Conservation (phyloP, 83 land plant species). For the Diphasiastrum complanatum region DNA sequence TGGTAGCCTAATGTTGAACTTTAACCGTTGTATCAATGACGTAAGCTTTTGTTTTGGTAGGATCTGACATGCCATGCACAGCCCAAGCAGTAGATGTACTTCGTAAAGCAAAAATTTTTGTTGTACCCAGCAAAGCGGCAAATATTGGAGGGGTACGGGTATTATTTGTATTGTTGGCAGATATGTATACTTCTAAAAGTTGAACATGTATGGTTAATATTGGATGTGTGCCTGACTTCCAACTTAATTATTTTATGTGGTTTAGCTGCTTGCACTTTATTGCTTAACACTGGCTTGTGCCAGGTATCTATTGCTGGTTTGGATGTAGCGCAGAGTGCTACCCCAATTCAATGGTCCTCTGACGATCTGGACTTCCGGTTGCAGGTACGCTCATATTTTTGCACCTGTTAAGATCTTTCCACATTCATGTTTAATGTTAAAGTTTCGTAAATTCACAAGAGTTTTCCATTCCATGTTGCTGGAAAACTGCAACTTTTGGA, state of each 20-base stretch:
- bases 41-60: neutral
- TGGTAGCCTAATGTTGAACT: neutral
- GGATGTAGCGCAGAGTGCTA: slow-evolving; percentile 1
- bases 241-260: no score
- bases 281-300: neutral
- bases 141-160: slow-evolving; percentile 13
- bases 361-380: slow-evolving; percentile 3
- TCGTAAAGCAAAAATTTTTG: neutral
- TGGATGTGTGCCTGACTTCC: no score
- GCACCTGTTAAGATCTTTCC: no score
- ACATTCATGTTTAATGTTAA: no score
- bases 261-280: neutral
- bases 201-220: no score
- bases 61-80: slow-evolving; percentile 14
- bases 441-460: no score
- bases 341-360: slow-evolving; percentile 2
- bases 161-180: no score
- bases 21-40: neutral
- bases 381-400: slow-evolving; percentile 2
- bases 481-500: no score
- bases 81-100: slow-evolving; percentile 4
- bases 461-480: no score
- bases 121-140: slow-evolving; percentile 15
- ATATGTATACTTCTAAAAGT: no score
- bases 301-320: slow-evolving; percentile 2